phyloP scores from a whole-genome alignment of 2,329 filamentous ascomycete genomes.

The Blastomyces emzantsi region DNA sequence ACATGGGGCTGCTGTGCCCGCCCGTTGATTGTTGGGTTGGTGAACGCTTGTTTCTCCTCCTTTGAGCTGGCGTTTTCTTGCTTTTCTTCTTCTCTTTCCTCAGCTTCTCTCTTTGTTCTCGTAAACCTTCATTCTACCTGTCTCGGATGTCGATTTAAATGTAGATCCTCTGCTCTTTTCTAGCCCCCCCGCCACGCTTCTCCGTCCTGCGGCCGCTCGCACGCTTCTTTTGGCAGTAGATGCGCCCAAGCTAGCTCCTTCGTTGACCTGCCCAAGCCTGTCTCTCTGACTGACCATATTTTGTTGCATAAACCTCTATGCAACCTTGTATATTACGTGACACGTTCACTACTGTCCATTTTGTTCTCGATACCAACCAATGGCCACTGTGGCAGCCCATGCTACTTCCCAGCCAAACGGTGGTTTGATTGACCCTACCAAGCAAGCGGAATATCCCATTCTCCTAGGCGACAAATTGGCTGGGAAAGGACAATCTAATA shows the following conservation, averaged over 20 bases:
- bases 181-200: background rate
- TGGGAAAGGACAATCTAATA: slow-evolving; percentile 20
- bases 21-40: background rate
- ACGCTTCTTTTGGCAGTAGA: background rate
- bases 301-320: background rate
- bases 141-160: background rate
- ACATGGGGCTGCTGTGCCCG: background rate
- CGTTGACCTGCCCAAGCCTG: background rate
- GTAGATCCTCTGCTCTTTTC: background rate
- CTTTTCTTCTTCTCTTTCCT: background rate
- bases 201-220: background rate
- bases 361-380: slow-evolving; percentile 4
- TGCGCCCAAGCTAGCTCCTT: slow-evolving; percentile 8
- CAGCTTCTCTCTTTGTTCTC: background rate
- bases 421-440: slow-evolving; percentile 36
- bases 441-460: slow-evolving; percentile 40
- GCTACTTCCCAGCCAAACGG: slow-evolving; percentile 22
- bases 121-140: background rate
- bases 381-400: slow-evolving; percentile 12
- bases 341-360: slow-evolving; percentile 1
- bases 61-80: background rate
- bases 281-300: background rate
- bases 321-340: background rate
- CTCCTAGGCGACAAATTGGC: slow-evolving; percentile 37
- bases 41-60: background rate